These are phyloP conservation scores for Ustilago bromivora DNA, from an alignment of 1,284 basidiomycete species.

Conservation along the genomic window DNA sequence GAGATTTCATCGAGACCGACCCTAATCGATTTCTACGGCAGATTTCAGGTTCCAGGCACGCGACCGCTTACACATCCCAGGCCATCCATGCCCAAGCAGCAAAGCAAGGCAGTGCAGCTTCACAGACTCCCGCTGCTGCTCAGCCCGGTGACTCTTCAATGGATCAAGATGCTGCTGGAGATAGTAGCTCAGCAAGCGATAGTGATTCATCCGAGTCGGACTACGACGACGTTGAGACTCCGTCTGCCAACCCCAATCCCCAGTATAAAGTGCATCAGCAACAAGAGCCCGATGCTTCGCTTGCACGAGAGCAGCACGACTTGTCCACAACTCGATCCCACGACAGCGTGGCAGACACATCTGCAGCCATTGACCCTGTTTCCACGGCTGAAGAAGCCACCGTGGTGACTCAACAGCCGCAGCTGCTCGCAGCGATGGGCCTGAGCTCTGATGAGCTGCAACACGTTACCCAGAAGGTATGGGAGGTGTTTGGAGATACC, in stretches of 20 bases:
- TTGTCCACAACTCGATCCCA: slow-evolving; percentile 11
- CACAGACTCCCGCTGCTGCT: background rate
- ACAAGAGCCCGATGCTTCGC: background rate
- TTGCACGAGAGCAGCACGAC: slow-evolving; percentile 13
- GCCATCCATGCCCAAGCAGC: slow-evolving; percentile 34
- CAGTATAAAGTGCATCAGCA: slow-evolving; percentile 3
- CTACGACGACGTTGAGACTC: slow-evolving; percentile 55
- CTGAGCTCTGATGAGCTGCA: slow-evolving; percentile 59
- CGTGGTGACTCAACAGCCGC: background rate
- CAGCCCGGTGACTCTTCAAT: slow-evolving; percentile 5
- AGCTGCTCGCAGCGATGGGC: slow-evolving; percentile 21
- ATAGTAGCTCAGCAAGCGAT: slow-evolving; percentile 36
- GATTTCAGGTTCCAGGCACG: too few species aligned
- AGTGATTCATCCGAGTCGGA: slow-evolving; percentile 39
- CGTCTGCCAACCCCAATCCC: slow-evolving; percentile 36
- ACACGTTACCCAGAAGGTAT: slow-evolving; percentile 55
- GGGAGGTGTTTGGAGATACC: slow-evolving; percentile 60
- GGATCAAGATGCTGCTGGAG: slow-evolving; percentile 10
- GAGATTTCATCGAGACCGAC: too few species aligned
- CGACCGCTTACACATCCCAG: slow-evolving; percentile 4
- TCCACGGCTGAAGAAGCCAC: background rate
- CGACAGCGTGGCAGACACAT: slow-evolving; percentile 25
- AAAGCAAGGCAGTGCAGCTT: slow-evolving; percentile 14
- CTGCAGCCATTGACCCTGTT: slow-evolving; percentile 28
- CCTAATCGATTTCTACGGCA: too few species aligned